Evolutionary conservation across 2,329 filamentous ascomycete species (phyloP), one percentile per base, ranked within the genome.

Genomic region (Diaporthe sp.): DNA sequence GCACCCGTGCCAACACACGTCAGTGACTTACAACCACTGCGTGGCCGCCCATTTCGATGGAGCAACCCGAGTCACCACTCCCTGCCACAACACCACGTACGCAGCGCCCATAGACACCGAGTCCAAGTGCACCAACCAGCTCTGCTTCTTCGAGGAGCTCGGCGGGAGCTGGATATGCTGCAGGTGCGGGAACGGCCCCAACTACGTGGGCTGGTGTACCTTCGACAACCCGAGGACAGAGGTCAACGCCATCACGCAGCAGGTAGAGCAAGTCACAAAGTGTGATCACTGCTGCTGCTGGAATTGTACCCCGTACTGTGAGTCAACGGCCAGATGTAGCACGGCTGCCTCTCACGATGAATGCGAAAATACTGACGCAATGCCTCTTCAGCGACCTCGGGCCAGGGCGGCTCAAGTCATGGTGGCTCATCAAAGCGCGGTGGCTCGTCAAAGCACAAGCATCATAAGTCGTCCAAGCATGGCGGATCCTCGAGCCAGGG

Each of bases 211-310:
- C 9, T 91, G 89, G 89, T 91, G 89, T 79, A 85, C 83, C 13
- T 85, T 85, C 73, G 58, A 75, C 69, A 51, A 76, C 77, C 81
- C 82, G 17, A 81, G 80, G 62, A 78, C 78, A 42, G 81, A 80
- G 53, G 78, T 82, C 69, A 85, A 84, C 74, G 76, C 80, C 9
- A 78, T 83, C 15, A 83, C 81, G 1, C 79, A 79, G 72, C 79
- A 80, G 15, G 77, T 81, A 28, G 85, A 87, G 72, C 79, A 82
- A 28, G 80, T 85, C 62, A 82, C 86, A 72, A 82, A 84, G 2
- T 91, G 89, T 74, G 87, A 88, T 71, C 89, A 91, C 75, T 87
- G 87, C 19, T 90, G 88, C 78, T 91, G 89, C 79, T 84, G 82
- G 72, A 84, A 85, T 37, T 90, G 89, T 77, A 85, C 82, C 37